Percentiles rank a stretch among this genome's conserved stretches.
phyloP scores from a whole-genome alignment of 257 asterid genomes.

The Coffea canephora region DNA sequence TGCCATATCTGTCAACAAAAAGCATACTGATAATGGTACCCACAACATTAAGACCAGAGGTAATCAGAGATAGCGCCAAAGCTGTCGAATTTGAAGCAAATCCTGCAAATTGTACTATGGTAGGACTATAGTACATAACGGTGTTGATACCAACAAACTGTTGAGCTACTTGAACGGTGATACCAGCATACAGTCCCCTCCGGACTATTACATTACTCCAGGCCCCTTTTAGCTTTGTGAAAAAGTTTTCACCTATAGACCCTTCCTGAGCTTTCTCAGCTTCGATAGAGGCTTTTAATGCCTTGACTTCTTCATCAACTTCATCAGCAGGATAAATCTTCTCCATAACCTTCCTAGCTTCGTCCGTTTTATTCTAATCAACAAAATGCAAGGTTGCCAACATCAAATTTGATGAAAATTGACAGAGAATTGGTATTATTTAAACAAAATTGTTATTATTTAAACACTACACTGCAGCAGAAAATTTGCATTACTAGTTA shows the following conservation, averaged over 20 bases:
- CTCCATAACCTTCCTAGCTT: slow-evolving; percentile 63
- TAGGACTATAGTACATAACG: no score
- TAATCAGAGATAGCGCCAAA: no score
- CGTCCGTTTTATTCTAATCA: slow-evolving; percentile 53
- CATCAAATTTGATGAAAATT: no score
- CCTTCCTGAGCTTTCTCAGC: slow-evolving; percentile 54
- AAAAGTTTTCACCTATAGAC: slow-evolving; percentile 25
- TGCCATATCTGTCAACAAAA: no score
- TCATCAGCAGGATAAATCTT: slow-evolving; percentile 67
- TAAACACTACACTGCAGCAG: background rate
- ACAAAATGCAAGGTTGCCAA: background rate
- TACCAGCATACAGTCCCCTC: slow-evolving; percentile 74
- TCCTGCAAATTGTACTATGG: no score
- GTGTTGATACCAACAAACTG: no score
- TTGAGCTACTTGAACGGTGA: slow-evolving; percentile 2
- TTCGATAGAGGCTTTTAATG: slow-evolving; percentile 57
- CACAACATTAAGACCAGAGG: no score
- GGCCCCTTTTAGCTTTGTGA: slow-evolving; percentile 39
- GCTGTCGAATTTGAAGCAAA: no score
- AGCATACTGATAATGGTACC: no score
- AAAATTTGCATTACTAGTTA: background rate
- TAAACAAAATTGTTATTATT: no score
- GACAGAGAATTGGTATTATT: no score
- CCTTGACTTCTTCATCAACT: slow-evolving; percentile 64
- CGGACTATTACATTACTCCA: slow-evolving; percentile 58